A percentile compares a stretch with the other conserved stretches of the same genome.
Evolutionary conservation across 2,329 filamentous ascomycete genomes (phyloP).

Genomic region (Trichoderma simmonsii): DNA sequence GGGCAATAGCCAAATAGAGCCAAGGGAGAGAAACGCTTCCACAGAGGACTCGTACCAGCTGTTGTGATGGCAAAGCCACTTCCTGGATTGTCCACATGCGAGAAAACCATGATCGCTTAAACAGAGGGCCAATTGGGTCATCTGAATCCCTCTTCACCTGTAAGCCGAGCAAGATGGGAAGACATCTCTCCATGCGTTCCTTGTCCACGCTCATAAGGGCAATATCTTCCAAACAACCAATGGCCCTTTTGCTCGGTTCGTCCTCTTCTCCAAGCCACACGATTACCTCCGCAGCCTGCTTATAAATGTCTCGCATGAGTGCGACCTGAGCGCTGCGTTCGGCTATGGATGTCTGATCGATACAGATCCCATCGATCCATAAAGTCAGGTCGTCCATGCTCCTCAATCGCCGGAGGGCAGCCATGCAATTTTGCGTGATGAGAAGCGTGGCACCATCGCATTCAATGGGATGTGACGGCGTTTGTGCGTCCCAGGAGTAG

Average conservation of each 20-base stretch:
- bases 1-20: neutral
- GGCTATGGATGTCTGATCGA: neutral
- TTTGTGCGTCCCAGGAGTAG: neutral
- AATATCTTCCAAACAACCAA: neutral
- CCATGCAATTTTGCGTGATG: neutral
- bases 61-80: neutral
- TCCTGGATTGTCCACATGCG: neutral
- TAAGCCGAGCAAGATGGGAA: neutral
- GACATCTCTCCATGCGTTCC: neutral
- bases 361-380: neutral
- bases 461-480: neutral
- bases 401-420: neutral
- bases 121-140: neutral
- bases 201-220: neutral
- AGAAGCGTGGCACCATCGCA: neutral
- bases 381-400: neutral
- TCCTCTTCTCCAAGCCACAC: conserved; percentile 1
- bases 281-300: neutral
- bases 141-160: neutral
- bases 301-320: conserved; percentile 9
- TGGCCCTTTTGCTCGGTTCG: neutral
- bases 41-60: neutral
- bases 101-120: neutral
- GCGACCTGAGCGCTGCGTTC: conserved; percentile 1
- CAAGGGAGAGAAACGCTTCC: neutral